Evolutionary conservation across 2,329 filamentous ascomycete species (phyloP).

Genomic region (Ophiostoma angusticollis): DNA sequence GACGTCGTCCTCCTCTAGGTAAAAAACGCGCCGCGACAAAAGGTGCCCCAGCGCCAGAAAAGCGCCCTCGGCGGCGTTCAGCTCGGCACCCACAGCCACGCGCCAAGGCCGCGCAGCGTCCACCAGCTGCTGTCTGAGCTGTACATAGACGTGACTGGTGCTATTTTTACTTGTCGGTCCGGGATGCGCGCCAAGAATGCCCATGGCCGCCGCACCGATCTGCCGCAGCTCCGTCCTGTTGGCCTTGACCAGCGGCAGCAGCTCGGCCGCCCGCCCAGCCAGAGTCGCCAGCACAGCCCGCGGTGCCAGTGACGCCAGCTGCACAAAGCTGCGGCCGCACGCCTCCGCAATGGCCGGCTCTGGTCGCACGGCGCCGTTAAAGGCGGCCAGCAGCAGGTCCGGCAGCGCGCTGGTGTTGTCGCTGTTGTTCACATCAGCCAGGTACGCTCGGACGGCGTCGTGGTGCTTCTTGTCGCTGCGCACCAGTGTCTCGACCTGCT

Average conservation of each 20-base stretch:
- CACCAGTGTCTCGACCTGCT: slow-evolving; percentile 60
- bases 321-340: slow-evolving; percentile 39
- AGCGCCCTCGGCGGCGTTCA: slow-evolving; percentile 34
- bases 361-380: slow-evolving; percentile 41
- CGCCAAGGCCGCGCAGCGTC: slow-evolving; percentile 38
- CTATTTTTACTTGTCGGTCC: too few relatives aligned
- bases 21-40: slow-evolving; percentile 32
- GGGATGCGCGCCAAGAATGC: slow-evolving; percentile 63
- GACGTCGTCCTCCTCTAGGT: slow-evolving; percentile 15
- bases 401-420: slow-evolving; percentile 20
- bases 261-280: slow-evolving; percentile 31
- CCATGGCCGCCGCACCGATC: slow-evolving; percentile 57
- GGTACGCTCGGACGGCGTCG: slow-evolving; percentile 41
- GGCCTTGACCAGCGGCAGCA: slow-evolving; percentile 52
- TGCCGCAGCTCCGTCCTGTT: slow-evolving; percentile 58
- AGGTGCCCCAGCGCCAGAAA: slow-evolving; percentile 33
- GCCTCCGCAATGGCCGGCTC: slow-evolving; percentile 30
- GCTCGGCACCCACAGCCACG: slow-evolving; percentile 28
- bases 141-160: too few relatives aligned
- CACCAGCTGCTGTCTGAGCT: slow-evolving; percentile 30
- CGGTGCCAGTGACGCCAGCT: slow-evolving; percentile 31
- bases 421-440: slow-evolving; percentile 24
- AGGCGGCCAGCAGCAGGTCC: slow-evolving; percentile 39
- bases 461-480: slow-evolving; percentile 56
- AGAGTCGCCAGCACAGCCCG: slow-evolving; percentile 33